Evolutionary conservation across 352 stramenopile species (phyloP).

Genomic region (Phytophthora fragariaefolia): DNA sequence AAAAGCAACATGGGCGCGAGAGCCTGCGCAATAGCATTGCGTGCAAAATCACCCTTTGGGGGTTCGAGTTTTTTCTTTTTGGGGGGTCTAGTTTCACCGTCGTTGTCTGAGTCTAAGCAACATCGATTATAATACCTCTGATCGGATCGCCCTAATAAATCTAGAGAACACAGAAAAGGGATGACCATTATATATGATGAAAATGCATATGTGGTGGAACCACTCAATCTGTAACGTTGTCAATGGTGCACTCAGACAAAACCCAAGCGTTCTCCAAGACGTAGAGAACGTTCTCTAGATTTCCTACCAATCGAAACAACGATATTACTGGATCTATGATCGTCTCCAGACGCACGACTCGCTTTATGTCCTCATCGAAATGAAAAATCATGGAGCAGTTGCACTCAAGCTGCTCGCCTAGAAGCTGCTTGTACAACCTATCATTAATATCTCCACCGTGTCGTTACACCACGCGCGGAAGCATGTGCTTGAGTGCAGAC

Average conservation of each 20-base stretch:
- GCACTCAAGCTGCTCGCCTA: conserved; percentile 19
- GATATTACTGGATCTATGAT: conserved; percentile 16
- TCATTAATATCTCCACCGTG: neutral
- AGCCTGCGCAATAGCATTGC: too few relatives aligned
- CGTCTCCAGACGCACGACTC: conserved; percentile 16
- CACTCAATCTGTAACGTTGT: neutral
- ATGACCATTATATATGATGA: too few relatives aligned
- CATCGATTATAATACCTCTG: too few relatives aligned
- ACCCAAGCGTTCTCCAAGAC: conserved; percentile 7
- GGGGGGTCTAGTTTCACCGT: too few relatives aligned
- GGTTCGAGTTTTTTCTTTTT: too few relatives aligned
- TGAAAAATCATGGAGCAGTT: conserved; percentile 21
- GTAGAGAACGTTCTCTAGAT: conserved; percentile 4
- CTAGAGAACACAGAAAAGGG: too few relatives aligned
- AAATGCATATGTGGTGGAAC: too few relatives aligned
- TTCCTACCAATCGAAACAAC: conserved; percentile 16
- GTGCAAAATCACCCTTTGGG: too few relatives aligned
- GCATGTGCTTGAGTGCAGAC: conserved; percentile 13
- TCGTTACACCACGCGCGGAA: conserved; percentile 17
- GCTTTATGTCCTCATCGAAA: conserved; percentile 8
- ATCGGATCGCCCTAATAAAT: too few relatives aligned
- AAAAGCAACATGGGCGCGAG: too few relatives aligned
- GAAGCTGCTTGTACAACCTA: conserved; percentile 7
- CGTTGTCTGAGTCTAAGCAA: too few relatives aligned
- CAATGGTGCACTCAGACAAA: conserved; percentile 9